These are phyloP conservation scores for Apiospora arundinis DNA, from an alignment of 2,329 filamentous ascomycete species.

Conservation along the genomic window DNA sequence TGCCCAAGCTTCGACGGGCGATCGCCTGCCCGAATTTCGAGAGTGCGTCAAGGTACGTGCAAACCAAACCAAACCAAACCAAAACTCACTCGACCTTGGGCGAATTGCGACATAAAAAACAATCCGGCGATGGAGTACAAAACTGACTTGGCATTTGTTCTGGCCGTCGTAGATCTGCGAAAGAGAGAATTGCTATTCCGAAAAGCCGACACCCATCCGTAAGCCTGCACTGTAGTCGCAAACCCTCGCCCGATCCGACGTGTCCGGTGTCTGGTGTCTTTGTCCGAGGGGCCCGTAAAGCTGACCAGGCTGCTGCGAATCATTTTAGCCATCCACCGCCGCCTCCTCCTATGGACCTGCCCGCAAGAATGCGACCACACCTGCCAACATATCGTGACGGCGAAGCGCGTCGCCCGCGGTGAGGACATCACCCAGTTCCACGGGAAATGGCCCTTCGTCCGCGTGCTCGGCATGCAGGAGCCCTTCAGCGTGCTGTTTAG, in stretches of 20 bases:
- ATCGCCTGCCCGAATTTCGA: conserved; percentile 84
- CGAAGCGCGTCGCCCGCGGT: conserved; percentile 68
- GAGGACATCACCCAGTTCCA: conserved; percentile 88
- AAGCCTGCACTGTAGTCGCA: conserved; percentile 36
- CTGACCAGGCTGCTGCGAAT: conserved; percentile 24
- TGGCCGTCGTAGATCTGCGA: conserved; percentile 71
- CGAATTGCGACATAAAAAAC: not conserved
- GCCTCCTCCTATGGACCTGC: conserved; percentile 91
- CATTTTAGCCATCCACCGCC: conserved; percentile 75
- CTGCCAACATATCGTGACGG: conserved; percentile 92
- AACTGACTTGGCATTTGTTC: not conserved
- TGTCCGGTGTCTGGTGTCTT: conserved; percentile 21
- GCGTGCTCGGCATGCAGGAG: conserved; percentile 92
- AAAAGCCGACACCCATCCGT: conserved; percentile 71
- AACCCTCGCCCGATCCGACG: conserved; percentile 27
- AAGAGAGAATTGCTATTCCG: conserved; percentile 76
- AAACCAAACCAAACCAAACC: not conserved
- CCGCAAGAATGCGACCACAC: conserved; percentile 95
- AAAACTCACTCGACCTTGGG: not conserved
- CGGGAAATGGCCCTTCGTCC: conserved; percentile 97
- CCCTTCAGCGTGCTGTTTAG: conserved; percentile 94
- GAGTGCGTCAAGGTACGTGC: conserved; percentile 79
- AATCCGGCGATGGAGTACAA: not conserved
- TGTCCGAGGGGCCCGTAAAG: conserved; percentile 20
- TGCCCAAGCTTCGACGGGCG: conserved; percentile 78